phyloP scores from a whole-genome alignment of 164 flowering plant species.

The Brasenia schreberi region DNA sequence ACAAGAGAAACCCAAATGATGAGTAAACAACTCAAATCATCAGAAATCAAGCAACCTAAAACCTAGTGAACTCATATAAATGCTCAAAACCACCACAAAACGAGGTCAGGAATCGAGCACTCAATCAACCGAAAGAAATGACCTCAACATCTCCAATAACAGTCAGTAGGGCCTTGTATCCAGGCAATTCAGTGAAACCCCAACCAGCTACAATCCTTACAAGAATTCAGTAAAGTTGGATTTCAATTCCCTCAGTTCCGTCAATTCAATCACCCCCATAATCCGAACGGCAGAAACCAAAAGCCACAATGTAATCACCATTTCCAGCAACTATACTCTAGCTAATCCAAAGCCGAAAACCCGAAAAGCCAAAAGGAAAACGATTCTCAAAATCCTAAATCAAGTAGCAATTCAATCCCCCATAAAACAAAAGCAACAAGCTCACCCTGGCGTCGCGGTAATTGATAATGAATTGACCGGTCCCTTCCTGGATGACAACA shows the following conservation, averaged over 20 bases:
- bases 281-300: background rate
- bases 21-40: too few species aligned
- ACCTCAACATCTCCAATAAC: too few species aligned
- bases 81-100: too few species aligned
- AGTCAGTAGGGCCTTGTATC: too few species aligned
- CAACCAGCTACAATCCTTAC: background rate
- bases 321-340: background rate
- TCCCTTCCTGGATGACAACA: constrained; percentile 87
- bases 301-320: background rate
- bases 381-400: background rate
- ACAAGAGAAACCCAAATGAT: too few species aligned
- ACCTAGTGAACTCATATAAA: too few species aligned
- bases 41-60: too few species aligned
- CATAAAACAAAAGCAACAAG: background rate
- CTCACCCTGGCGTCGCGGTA: constrained; percentile 80
- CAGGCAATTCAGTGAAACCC: too few species aligned
- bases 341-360: background rate
- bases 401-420: background rate
- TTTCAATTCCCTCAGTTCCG: background rate
- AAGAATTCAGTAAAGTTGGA: background rate
- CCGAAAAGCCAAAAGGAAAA: background rate
- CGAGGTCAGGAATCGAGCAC: too few species aligned
- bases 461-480: constrained; percentile 71
- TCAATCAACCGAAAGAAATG: too few species aligned
- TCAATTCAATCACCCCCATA: too few species aligned